A percentile compares a stretch with the other conserved stretches of the same genome.
These are phyloP conservation scores for Pythium dissimile DNA, from an alignment of 352 stramenopile genomes.

Conservation along the genomic window DNA sequence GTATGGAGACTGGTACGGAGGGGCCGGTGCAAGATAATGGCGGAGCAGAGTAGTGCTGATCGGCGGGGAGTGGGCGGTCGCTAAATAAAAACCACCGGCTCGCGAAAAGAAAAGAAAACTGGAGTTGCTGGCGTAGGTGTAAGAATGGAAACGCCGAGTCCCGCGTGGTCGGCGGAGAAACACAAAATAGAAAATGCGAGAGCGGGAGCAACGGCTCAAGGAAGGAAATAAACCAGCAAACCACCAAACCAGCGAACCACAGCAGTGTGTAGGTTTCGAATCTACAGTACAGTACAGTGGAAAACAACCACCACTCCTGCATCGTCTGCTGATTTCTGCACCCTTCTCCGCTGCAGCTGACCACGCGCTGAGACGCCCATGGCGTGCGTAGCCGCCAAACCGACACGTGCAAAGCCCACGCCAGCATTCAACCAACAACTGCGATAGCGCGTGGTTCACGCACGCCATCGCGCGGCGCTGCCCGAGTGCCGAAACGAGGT, in stretches of 20 bases:
- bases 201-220: slow-evolving; percentile 3
- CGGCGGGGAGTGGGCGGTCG: neutral
- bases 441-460: slow-evolving; percentile 2
- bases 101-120: slow-evolving; percentile 1
- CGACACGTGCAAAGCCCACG: slow-evolving; percentile 1
- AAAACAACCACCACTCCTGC: neutral
- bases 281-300: neutral
- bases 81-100: slow-evolving; percentile 11
- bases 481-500: slow-evolving; percentile 9
- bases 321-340: slow-evolving; percentile 10
- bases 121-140: neutral
- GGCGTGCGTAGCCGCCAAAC: slow-evolving; percentile 8
- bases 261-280: neutral
- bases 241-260: neutral
- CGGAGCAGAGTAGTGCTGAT: no score
- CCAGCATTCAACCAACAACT: neutral
- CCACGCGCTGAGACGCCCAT: neutral
- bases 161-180: slow-evolving; percentile 11
- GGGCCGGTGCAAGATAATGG: neutral
- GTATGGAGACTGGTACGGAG: slow-evolving; percentile 1
- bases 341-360: slow-evolving; percentile 5
- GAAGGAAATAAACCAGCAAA: neutral
- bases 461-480: slow-evolving; percentile 8
- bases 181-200: slow-evolving; percentile 11
- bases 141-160: neutral